These are phyloP conservation scores for Coniella lustricola DNA, from an alignment of 2,329 filamentous ascomycete species.

Conservation along the genomic window DNA sequence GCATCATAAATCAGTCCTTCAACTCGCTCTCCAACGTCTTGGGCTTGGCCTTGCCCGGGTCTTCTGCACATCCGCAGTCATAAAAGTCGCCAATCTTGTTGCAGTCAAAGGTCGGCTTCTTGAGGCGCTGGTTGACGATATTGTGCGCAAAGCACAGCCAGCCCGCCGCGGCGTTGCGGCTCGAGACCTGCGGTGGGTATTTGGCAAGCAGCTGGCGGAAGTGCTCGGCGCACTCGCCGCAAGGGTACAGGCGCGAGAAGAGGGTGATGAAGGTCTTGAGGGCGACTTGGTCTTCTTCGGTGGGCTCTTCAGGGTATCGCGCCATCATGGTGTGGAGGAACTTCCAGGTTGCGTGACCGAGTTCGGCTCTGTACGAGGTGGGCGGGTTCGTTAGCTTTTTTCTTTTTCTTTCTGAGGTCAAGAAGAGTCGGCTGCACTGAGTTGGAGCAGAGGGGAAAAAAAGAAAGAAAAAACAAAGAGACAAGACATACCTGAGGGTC, in stretches of 20 bases:
- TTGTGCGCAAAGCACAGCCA: slow-evolving; percentile 67
- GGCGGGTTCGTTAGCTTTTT: background rate
- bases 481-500: slow-evolving; percentile 56
- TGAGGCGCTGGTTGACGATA: slow-evolving; percentile 55
- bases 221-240: slow-evolving; percentile 62
- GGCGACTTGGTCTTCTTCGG: slow-evolving; percentile 53
- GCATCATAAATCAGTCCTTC: too few species aligned
- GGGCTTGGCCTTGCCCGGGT: slow-evolving; percentile 38
- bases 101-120: slow-evolving; percentile 59
- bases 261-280: slow-evolving; percentile 59
- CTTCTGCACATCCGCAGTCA: slow-evolving; percentile 65
- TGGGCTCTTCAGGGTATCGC: slow-evolving; percentile 60
- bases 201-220: slow-evolving; percentile 56
- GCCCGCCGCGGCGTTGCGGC: slow-evolving; percentile 55
- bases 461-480: background rate
- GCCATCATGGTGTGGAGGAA: slow-evolving; percentile 66
- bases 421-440: too few species aligned
- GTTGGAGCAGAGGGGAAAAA: background rate
- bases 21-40: slow-evolving; percentile 20
- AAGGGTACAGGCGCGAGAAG: slow-evolving; percentile 63
- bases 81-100: slow-evolving; percentile 63
- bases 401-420: too few species aligned
- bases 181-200: slow-evolving; percentile 59
- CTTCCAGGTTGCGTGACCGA: slow-evolving; percentile 63
- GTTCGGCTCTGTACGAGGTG: slow-evolving; percentile 43